Base-by-base conservation (phyloP, 768 basidiomycete species). In the Tulasnella sp. region DNA sequence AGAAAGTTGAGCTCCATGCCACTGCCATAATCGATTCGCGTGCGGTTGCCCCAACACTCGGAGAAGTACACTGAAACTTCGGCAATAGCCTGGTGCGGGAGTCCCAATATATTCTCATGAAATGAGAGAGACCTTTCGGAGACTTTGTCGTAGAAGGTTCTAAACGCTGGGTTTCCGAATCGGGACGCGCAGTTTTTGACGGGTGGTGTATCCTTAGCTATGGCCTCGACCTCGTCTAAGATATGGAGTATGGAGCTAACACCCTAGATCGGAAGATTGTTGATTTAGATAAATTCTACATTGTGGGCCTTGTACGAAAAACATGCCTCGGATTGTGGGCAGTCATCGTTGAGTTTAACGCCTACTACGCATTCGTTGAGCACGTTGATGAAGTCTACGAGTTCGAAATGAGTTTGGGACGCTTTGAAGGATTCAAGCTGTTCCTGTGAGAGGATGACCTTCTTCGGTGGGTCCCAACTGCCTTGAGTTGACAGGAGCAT, bases 1-100 rank as follows among this genome's bases (percentile, higher is more conserved):
- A 98, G 61, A 67, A 97, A 99, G 71, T 97, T 94, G 45, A 98
- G 77, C 68, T 99, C 96, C 94, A 98, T 98, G 12, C 96, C 96
- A 66, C 92, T 96, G n/a, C 96, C 96, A 71, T 99, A 99, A 71
- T 99, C 96, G 55, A 99, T 92, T 8, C 96, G 76, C 49, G 85
- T 80, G 27, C 86, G 75, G 69, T 87, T 96, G 0, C 96, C 96
- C 93, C 93, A 98, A 15, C 84, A 73, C 67, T 93, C 89, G 38
- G 75, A 72, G 66, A 98, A 86, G 69, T 98, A 99, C 0, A 74
- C 76, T 1, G 83, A 79, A 2, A 96, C 70, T 67, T 97, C 94
- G 3, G 74, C 67, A 2, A 81, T 75, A 0, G 82, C 78, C 2
- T 80, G 80, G 2, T 66, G 49, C 0, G 84, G 80, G 1, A 92